phyloP scores from a whole-genome alignment of 148 eudicot genomes.

The Limonium bicolor region DNA sequence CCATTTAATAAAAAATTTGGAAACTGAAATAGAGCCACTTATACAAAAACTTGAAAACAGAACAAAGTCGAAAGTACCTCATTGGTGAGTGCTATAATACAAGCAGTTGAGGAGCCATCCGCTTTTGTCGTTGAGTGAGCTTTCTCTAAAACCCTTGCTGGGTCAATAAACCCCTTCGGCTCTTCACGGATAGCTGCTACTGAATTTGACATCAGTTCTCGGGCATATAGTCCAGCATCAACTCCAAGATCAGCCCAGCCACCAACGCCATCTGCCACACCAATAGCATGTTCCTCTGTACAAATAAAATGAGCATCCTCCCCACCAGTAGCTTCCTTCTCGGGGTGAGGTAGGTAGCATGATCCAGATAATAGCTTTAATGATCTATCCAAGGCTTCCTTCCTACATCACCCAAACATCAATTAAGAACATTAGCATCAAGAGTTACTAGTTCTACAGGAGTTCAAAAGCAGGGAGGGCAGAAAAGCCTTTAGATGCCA shows the following conservation, averaged over 20 bases:
- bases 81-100: conserved; percentile 53
- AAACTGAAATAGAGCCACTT: no score
- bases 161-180: conserved; percentile 54
- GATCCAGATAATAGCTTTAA: conserved; percentile 52
- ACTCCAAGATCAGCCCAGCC: conserved; percentile 66
- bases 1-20: no score
- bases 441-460: neutral
- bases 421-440: neutral
- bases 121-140: conserved; percentile 52
- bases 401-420: conserved; percentile 18
- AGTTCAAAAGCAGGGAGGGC: no score
- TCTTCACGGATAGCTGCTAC: conserved; percentile 49
- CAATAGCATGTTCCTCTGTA: conserved; percentile 44
- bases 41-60: neutral
- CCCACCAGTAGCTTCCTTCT: conserved; percentile 73
- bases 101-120: conserved; percentile 63
- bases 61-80: conserved; percentile 20
- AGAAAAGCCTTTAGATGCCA: no score
- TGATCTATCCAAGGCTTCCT: conserved; percentile 14
- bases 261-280: conserved; percentile 73
- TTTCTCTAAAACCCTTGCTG: conserved; percentile 58
- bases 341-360: conserved; percentile 63
- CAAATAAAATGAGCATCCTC: conserved; percentile 76
- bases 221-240: conserved; percentile 55
- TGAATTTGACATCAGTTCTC: conserved; percentile 54